These are phyloP conservation scores for Rhizopogon vesiculosus DNA, from an alignment of 768 basidiomycete genomes.

Conservation along the genomic window DNA sequence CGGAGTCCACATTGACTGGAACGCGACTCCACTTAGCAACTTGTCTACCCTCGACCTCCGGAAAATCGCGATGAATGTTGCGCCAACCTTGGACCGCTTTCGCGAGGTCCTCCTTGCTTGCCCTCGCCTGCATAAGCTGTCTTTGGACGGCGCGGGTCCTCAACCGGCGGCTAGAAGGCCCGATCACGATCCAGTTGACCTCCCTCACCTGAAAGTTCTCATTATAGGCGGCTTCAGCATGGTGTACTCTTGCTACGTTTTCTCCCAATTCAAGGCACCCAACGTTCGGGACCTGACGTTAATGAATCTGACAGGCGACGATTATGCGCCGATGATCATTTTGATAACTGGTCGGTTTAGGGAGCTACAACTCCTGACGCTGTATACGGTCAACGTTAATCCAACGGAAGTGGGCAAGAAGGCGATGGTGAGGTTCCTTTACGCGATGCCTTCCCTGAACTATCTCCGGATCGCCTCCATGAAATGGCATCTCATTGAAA, in stretches of 20 bases:
- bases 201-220: slow-evolving; percentile 47
- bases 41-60: slow-evolving; percentile 65
- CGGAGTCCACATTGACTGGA: slow-evolving; percentile 62
- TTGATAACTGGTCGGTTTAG: slow-evolving; percentile 44
- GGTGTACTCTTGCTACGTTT: slow-evolving; percentile 41
- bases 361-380: slow-evolving; percentile 49
- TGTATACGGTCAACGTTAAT: slow-evolving; percentile 41
- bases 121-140: slow-evolving; percentile 48
- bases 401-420: slow-evolving; percentile 17
- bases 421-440: slow-evolving; percentile 44
- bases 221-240: slow-evolving; percentile 53
- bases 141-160: slow-evolving; percentile 63
- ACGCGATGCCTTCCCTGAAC: slow-evolving; percentile 52
- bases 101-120: slow-evolving; percentile 46
- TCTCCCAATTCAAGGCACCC: slow-evolving; percentile 51
- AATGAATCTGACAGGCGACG: slow-evolving; percentile 44
- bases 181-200: slow-evolving; percentile 35
- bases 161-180: slow-evolving; percentile 22
- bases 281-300: slow-evolving; percentile 54
- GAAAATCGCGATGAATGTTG: slow-evolving; percentile 48
- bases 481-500: slow-evolving; percentile 35
- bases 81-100: slow-evolving; percentile 47
- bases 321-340: slow-evolving; percentile 46
- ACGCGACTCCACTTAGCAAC: slow-evolving; percentile 39
- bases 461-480: slow-evolving; percentile 48